A percentile compares a stretch with the other conserved stretches of the same genome.
Evolutionary conservation across 2,329 filamentous ascomycete species (phyloP).

Genomic region (Penicillium sp.): DNA sequence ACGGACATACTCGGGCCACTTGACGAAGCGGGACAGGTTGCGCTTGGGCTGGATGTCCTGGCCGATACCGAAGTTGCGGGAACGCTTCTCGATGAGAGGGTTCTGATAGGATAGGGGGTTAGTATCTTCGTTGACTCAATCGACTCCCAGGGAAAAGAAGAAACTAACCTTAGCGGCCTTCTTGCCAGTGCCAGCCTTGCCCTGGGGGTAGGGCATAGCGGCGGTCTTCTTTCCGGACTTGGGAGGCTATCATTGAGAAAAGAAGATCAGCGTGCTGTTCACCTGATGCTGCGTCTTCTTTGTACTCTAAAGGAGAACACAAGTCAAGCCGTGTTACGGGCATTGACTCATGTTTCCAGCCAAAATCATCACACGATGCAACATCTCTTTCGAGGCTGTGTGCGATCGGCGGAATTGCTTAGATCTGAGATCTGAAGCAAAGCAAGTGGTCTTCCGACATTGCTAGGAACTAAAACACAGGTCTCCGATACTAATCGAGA

Average conservation of each 20-base stretch:
- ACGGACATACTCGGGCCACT: constrained; percentile 99
- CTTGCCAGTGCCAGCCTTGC: constrained; percentile 83
- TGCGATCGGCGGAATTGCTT: constrained; percentile 42
- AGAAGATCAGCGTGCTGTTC: constrained; percentile 88
- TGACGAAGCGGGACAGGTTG: constrained; percentile 97
- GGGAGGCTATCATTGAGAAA: constrained; percentile 99
- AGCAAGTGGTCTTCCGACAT: constrained; percentile 26
- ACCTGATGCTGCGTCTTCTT: constrained; percentile 74
- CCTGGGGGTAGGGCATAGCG: constrained; percentile 91
- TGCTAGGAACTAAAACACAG: constrained; percentile 24
- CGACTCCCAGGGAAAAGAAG: constrained; percentile 13
- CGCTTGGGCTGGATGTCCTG: constrained; percentile 97
- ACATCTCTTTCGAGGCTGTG: constrained; percentile 33
- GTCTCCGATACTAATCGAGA: constrained; percentile 28
- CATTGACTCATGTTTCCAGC: constrained; percentile 57
- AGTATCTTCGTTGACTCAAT: constrained; percentile 10
- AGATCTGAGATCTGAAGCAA: constrained; percentile 32
- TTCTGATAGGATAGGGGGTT: constrained; percentile 61
- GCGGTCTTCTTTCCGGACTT: constrained; percentile 98
- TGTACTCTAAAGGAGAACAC: constrained; percentile 84
- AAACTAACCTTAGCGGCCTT: constrained; percentile 91
- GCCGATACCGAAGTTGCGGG: constrained; percentile 97
- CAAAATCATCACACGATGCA: constrained; percentile 46
- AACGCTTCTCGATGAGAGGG: constrained; percentile 97
- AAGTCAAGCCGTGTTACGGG: constrained; percentile 52